A percentile compares a stretch with the other conserved stretches of the same genome.
Conservation (phyloP, 2,329 filamentous ascomycete species). For the Penicillium sp. region DNA sequence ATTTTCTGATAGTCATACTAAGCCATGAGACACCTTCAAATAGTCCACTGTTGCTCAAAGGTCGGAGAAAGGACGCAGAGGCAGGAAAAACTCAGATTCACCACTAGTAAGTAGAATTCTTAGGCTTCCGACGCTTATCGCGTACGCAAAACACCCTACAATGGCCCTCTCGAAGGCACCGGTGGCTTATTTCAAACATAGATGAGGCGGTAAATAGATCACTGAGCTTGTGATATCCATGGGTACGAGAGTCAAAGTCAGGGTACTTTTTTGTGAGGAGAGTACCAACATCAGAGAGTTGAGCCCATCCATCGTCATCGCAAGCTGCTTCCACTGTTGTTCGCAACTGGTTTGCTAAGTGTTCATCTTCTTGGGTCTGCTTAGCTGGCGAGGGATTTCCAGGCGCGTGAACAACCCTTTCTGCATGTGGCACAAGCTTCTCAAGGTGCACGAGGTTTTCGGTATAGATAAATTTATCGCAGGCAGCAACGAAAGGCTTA, state of each 20-base stretch:
- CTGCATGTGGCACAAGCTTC: constrained; percentile 4
- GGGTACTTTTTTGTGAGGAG: constrained; percentile 10
- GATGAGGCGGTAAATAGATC: constrained; percentile 1
- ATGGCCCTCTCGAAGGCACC: not conserved
- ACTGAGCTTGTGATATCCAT: constrained; percentile 8
- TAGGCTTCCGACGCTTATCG: constrained; percentile 3
- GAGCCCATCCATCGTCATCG: constrained; percentile 12
- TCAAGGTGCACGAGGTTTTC: constrained; percentile 7
- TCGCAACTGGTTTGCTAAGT: constrained; percentile 2
- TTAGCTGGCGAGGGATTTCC: not conserved
- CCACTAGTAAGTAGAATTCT: not conserved
- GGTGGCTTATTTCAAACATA: not conserved
- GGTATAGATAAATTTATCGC: constrained; percentile 10
- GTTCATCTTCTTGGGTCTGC: not conserved
- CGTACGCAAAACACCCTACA: constrained; percentile 1
- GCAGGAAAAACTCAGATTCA: too few species aligned
- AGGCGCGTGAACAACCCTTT: not conserved
- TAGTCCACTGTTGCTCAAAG: too few species aligned
- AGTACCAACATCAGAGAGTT: constrained; percentile 4
- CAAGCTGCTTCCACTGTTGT: constrained; percentile 9
- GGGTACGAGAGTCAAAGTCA: constrained; percentile 11
- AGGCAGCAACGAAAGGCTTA: constrained; percentile 9
- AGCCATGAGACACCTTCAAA: too few species aligned
- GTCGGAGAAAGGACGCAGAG: too few species aligned
- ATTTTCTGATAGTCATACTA: too few species aligned